These are phyloP conservation scores for Rhodotorula sp. DNA, from an alignment of 1,284 basidiomycete species.

Conservation along the genomic window DNA sequence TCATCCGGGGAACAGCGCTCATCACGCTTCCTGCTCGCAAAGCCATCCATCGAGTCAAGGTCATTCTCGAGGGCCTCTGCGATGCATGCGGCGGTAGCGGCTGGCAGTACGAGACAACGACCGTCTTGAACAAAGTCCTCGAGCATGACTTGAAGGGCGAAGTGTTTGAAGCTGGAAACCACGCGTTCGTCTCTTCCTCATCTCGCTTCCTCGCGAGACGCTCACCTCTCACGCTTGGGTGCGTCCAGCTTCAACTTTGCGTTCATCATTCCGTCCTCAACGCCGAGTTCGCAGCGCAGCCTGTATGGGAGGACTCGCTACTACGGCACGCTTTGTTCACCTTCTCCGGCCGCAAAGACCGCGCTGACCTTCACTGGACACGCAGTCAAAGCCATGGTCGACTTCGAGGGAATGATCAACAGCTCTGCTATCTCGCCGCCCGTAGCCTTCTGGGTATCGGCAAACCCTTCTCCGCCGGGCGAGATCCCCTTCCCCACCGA, in stretches of 20 bases:
- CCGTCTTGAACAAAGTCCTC: constrained; percentile 29
- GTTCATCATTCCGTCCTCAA: constrained; percentile 35
- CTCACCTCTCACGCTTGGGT: not conserved
- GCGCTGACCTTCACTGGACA: no score
- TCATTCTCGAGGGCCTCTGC: constrained; percentile 33
- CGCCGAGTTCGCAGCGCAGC: constrained; percentile 28
- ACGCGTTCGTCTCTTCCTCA: constrained; percentile 22
- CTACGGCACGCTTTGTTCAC: constrained; percentile 12
- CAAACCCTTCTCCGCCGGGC: constrained; percentile 22
- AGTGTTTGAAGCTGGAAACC: constrained; percentile 27
- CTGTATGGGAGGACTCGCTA: constrained; percentile 30
- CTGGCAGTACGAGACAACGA: constrained; percentile 23
- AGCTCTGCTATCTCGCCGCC: constrained; percentile 5
- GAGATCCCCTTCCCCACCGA: constrained; percentile 31
- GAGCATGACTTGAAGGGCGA: constrained; percentile 33
- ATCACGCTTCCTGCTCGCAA: constrained; percentile 23
- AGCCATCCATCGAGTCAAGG: constrained; percentile 21
- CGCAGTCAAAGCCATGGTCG: constrained; percentile 33
- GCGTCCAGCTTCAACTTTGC: constrained; percentile 34
- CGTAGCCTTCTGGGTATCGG: constrained; percentile 22
- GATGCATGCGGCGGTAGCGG: constrained; percentile 29
- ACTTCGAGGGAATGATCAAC: constrained; percentile 17
- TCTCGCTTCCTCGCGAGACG: not conserved
- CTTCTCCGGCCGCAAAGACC: not conserved
- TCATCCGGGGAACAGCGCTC: constrained; percentile 30